Base-by-base conservation (phyloP, 192 early-diverging fungal genomes). In the Coemansia sp. region DNA sequence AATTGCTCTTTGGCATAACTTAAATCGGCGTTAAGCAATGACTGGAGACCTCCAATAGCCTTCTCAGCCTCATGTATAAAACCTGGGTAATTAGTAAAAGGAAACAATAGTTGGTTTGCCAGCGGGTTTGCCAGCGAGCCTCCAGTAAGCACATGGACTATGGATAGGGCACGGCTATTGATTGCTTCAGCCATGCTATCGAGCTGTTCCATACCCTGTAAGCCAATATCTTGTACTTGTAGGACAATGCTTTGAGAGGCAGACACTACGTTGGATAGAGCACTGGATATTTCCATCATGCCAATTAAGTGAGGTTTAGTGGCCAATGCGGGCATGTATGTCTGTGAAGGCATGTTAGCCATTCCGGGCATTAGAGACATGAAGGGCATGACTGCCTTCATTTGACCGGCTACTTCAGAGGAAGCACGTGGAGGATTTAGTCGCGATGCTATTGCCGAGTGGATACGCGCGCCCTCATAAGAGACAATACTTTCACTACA, bases 71-170 rank as follows among this genome's bases (percentile, higher is more conserved):
- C 64, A 17, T 59, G 36, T 5, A 50, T 25, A 50, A 70, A 75
- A n/a, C 48, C 69, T 6, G 67, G 38, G 19, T 70, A 61, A 46
- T 76, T 76, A n/a, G 78, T 81, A 7, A 81, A 12, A 17, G 78
- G 70, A 17, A 76, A 55, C 19, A 76, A 29, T 3, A 76, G 19
- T 12, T 44, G 66, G 23, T 67, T 76, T 2, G 69, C 63, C n/a
- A 73, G 12, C 29, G 29, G 50, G 41, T 81, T 81, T 2, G 69
- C 63, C n/a, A 73, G 12, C 29, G 29, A 42, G 46, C 76, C 76
- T 9, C 70, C 72, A 27, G 60, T 32, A 14, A 75, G 34, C 8
- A 66, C 46, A 4, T 51, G 27, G 21, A 10, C 36, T 2, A 70
- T 41, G 2, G 73, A 62, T 31, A 62, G 11, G n/a, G 73, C 64